Evolutionary conservation across 495 filamentous ascomycete species (phyloP).

Genomic region (Trichoderma erinaceum): DNA sequence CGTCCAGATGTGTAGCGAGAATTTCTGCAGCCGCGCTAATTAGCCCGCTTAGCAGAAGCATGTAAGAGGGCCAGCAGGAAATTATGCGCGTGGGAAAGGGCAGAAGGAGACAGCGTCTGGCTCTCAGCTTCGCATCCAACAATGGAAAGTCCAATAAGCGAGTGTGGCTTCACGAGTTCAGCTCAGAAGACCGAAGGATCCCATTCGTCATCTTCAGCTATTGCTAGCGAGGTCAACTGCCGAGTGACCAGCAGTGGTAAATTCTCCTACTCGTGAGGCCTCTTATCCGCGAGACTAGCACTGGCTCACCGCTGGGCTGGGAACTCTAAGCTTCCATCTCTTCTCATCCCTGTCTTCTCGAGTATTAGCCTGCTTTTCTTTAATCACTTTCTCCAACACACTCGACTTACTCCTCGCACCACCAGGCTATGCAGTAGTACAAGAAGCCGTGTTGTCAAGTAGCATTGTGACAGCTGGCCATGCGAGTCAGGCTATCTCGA

Average conservation of each 20-base stretch:
- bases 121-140: neutral
- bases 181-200: neutral
- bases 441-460: neutral
- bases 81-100: neutral
- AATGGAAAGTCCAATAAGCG: neutral
- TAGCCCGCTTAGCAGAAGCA: neutral
- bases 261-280: slow-evolving; percentile 9
- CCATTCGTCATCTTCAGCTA: neutral
- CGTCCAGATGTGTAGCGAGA: neutral
- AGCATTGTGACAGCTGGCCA: slow-evolving; percentile 2
- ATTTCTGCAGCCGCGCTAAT: slow-evolving; percentile 6
- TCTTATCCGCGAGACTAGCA: slow-evolving; percentile 11
- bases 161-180: neutral
- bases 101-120: neutral
- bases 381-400: neutral
- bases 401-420: neutral
- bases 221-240: slow-evolving; percentile 7
- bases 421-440: neutral
- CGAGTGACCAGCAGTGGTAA: neutral
- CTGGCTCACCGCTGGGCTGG: slow-evolving; percentile 1
- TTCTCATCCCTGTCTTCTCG: neutral
- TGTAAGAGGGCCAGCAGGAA: neutral
- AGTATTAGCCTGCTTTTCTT: neutral
- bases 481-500: slow-evolving; percentile 9
- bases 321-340: neutral